Conservation (phyloP, 176 grass and related monocot genomes). For the Aechmea fasciata region DNA sequence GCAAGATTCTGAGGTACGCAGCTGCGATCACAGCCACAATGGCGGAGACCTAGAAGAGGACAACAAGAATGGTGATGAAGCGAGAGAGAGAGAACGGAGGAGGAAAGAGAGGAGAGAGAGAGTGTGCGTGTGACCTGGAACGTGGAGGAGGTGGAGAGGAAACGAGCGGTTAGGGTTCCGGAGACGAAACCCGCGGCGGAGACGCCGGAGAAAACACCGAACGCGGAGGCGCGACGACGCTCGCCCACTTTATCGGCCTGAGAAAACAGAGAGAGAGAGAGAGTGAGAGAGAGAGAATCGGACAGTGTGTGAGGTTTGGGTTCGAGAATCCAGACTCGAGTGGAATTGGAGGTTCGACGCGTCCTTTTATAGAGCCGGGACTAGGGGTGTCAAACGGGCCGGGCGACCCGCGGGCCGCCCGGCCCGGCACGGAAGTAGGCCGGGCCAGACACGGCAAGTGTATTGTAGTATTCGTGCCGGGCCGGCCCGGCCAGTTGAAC, state of each 20-base stretch:
- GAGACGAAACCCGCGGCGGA: conserved; percentile 68
- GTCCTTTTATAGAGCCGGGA: too few species aligned
- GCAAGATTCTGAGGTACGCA: conserved; percentile 51
- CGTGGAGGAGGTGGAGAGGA: conserved; percentile 58
- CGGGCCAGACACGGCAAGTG: too few species aligned
- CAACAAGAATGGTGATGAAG: background rate
- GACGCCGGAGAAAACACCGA: conserved; percentile 64
- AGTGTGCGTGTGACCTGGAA: conserved; percentile 51
- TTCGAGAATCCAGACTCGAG: too few species aligned
- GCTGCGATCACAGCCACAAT: conserved; percentile 32
- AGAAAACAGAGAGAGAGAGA: conserved; percentile 3
- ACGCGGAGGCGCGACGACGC: conserved; percentile 39
- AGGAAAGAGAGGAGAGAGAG: background rate
- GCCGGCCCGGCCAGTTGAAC: too few species aligned
- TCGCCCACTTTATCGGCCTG: conserved; percentile 71
- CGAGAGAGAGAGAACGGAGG: background rate
- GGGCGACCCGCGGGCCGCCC: too few species aligned
- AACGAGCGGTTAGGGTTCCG: conserved; percentile 61
- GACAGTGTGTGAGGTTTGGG: background rate
- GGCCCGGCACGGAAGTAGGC: too few species aligned
- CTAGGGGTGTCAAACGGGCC: too few species aligned
- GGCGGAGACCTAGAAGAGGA: conserved; percentile 28
- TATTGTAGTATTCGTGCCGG: too few species aligned
- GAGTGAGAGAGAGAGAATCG: background rate
- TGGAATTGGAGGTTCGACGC: too few species aligned